phyloP scores from a whole-genome alignment of 495 filamentous ascomycete genomes.

The Aspergillus biplanus region DNA sequence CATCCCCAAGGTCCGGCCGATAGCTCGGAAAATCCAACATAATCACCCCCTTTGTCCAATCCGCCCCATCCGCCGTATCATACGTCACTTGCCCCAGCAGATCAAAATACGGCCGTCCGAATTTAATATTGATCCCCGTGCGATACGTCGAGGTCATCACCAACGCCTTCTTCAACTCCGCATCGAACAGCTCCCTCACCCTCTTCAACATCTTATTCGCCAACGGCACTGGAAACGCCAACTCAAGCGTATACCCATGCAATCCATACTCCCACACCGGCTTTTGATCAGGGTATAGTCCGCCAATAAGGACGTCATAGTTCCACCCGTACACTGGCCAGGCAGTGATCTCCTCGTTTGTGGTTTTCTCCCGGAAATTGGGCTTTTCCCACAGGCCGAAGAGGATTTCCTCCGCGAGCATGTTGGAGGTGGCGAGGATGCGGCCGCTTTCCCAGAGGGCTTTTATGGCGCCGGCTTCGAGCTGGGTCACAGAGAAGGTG shows the following conservation, averaged over 20 bases:
- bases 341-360: constrained; percentile 12
- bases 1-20: constrained; percentile 14
- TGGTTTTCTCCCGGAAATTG: constrained; percentile 24
- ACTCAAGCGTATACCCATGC: constrained; percentile 18
- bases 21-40: constrained; percentile 24
- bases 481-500: constrained; percentile 18
- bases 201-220: constrained; percentile 17
- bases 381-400: constrained; percentile 21
- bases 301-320: constrained; percentile 22
- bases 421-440: constrained; percentile 16
- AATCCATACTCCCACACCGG: constrained; percentile 23
- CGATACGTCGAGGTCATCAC: constrained; percentile 24
- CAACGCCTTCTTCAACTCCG: constrained; percentile 8
- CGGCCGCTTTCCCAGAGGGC: constrained; percentile 19
- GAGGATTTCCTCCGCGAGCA: constrained; percentile 22
- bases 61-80: constrained; percentile 20
- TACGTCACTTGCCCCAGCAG: constrained; percentile 22
- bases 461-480: constrained; percentile 19
- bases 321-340: constrained; percentile 25
- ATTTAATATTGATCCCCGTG: constrained; percentile 24
- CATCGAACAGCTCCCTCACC: constrained; percentile 19
- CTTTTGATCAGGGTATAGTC: constrained; percentile 22
- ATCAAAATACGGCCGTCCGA: constrained; percentile 21
- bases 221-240: constrained; percentile 17
- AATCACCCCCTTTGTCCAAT: constrained; percentile 21